Conservation (phyloP, 306 rosid genomes). For the Prunus salicina region DNA sequence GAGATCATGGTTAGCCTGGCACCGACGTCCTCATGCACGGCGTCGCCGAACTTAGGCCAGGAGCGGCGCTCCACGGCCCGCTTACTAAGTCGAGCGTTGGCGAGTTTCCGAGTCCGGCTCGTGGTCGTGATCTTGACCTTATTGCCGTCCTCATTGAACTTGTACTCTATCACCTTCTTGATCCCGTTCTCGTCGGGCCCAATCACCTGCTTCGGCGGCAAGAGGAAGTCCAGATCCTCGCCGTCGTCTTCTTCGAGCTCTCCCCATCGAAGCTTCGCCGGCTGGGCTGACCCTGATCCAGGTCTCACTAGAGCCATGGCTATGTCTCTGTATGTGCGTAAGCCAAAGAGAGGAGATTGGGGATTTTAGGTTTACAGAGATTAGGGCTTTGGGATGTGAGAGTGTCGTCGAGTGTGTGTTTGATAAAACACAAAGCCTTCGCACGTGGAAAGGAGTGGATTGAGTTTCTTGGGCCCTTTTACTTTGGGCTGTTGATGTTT, state of each 20-base stretch:
- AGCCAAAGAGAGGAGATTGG: not conserved
- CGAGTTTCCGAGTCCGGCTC: constrained; percentile 66
- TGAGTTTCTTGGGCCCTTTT: not conserved
- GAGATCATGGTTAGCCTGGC: constrained; percentile 87
- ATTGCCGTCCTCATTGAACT: constrained; percentile 74
- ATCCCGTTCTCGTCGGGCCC: constrained; percentile 87
- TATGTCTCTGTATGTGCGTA: not conserved
- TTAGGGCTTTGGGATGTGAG: not conserved
- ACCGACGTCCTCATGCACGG: constrained; percentile 80
- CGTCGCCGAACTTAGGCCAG: constrained; percentile 93
- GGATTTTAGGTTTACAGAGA: not conserved
- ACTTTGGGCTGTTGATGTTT: too few species aligned
- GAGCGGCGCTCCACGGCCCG: constrained; percentile 58
- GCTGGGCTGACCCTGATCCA: constrained; percentile 23
- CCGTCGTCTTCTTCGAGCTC: constrained; percentile 85
- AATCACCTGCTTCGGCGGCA: constrained; percentile 75
- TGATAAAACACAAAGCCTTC: not conserved
- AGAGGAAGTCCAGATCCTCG: constrained; percentile 72
- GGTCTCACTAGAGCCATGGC: constrained; percentile 20
- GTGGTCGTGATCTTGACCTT: constrained; percentile 76
- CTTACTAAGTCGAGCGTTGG: constrained; percentile 56
- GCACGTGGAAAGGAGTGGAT: not conserved
- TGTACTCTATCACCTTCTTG: constrained; percentile 71
- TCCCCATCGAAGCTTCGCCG: constrained; percentile 49
- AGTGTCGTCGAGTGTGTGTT: not conserved